Conservation (phyloP, 768 basidiomycete species). For the Agrocybe praecox region DNA sequence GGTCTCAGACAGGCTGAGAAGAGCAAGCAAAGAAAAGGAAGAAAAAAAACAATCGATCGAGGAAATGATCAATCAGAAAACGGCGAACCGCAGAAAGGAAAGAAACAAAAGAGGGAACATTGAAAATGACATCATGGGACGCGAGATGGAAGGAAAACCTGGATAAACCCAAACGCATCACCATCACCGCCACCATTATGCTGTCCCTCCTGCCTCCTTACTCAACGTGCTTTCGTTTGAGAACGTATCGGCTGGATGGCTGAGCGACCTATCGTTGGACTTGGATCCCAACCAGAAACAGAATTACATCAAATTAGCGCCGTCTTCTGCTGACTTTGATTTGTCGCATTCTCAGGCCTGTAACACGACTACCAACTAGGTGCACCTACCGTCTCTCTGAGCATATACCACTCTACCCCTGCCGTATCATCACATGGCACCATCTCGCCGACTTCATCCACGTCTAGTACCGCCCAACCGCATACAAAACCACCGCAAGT, state of each 20-base stretch:
- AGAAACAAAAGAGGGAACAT: too few species aligned
- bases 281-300: conserved; percentile 1
- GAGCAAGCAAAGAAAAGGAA: too few species aligned
- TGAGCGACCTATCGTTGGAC: conserved; percentile 49
- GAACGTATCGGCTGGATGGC: conserved; percentile 63
- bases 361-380: conserved; percentile 6
- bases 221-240: conserved; percentile 48
- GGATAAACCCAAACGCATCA: conserved; percentile 15
- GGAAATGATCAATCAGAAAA: too few species aligned
- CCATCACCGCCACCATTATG: conserved; percentile 33
- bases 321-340: conserved; percentile 21
- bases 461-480: too few species aligned
- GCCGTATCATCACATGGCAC: too few species aligned
- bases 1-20: too few species aligned
- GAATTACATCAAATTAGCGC: conserved; percentile 34
- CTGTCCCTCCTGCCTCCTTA: conserved; percentile 38
- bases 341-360: conserved; percentile 9
- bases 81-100: too few species aligned
- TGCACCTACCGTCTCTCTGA: neutral
- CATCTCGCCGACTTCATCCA: too few species aligned
- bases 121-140: too few species aligned
- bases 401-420: neutral
- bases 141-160: too few species aligned
- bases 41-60: too few species aligned
- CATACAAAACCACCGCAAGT: conserved; percentile 24